A percentile compares a stretch with the other conserved stretches of the same genome.
These are phyloP conservation scores for Gossypium herbaceum DNA, from an alignment of 345 rosid genomes.

Conservation along the genomic window DNA sequence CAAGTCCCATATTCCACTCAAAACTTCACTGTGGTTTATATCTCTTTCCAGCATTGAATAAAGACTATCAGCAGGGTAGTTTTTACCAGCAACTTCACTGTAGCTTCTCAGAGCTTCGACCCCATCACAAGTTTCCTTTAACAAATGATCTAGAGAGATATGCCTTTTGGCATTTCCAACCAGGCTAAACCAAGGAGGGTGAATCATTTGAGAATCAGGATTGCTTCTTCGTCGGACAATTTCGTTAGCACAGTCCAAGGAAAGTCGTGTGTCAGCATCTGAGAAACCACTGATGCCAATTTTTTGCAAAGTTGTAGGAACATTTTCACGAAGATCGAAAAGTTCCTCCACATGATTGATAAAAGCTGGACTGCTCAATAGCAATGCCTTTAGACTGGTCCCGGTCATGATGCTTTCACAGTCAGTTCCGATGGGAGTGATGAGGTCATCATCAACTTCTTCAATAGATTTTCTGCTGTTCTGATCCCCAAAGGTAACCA, in stretches of 20 bases:
- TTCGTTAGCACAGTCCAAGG: conserved; percentile 63
- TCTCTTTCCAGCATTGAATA: conserved; percentile 52
- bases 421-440: background rate
- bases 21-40: conserved; percentile 40
- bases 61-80: conserved; percentile 33
- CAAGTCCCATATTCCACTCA: conserved; percentile 61
- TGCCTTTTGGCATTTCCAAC: conserved; percentile 22
- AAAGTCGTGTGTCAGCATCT: conserved; percentile 34
- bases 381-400: conserved; percentile 33
- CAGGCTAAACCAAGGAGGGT: conserved; percentile 22
- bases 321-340: conserved; percentile 34
- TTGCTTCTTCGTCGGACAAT: conserved; percentile 44
- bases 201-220: conserved; percentile 27
- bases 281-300: conserved; percentile 8
- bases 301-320: conserved; percentile 13
- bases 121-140: conserved; percentile 51
- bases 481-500: conserved; percentile 17
- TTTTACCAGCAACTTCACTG: conserved; percentile 22
- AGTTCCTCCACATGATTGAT: conserved; percentile 41
- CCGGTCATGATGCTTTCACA: conserved; percentile 18
- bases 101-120: conserved; percentile 43
- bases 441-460: conserved; percentile 10
- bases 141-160: conserved; percentile 43
- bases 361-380: conserved; percentile 44
- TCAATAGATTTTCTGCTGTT: background rate